Evolutionary conservation across 2,329 filamentous ascomycete species (phyloP), one percentile per base, ranked within the genome.

Genomic region (Bertia moriformis): DNA sequence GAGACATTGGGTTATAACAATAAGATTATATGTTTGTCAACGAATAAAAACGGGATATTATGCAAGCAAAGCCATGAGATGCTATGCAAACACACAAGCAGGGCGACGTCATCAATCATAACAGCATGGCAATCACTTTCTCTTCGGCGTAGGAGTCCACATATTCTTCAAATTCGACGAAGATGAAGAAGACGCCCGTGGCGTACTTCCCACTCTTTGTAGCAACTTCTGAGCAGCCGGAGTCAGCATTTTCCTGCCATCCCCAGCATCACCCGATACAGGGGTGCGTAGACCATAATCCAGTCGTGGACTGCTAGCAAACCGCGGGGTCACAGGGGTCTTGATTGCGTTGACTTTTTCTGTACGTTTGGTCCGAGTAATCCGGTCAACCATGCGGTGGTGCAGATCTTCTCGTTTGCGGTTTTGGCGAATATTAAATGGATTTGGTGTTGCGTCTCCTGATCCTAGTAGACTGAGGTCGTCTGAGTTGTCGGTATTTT

Each of bases 331-430:
- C 7, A 35, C 32, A 18, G 32, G 32, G 10, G 32, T 35, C 17
- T 18, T 35, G 17, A 17, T 18, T 7, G 7, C 32, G 5, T 50
- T 48, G 38, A 57, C 60, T 40, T 60, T 58, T 13, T 45, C 40
- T 19, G 47, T 52, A 18, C 63, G 62, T 49, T 73, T 72, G 19
- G 57, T 65, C 40, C 63, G 63, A n/a, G 67, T 63, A 1, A 67
- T 63, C 37, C 65, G 66, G 39, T 78, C 73, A 3, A 79, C 73
- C 55, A 79, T 69, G 35, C 65, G 62, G 44, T 73, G 61, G 51
- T 75, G 73, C 27, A 80, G 55, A 29, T 67, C 66, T 53, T 81
- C 77, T n/a, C 77, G 60, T 41, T 62, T 63, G 24, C 69, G 66
- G 4, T 64, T 63, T 38, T 73, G 67, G 36, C 59, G 54, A 40